Base-by-base conservation (phyloP, 768 basidiomycete genomes). In the Austroboletus festivus region DNA sequence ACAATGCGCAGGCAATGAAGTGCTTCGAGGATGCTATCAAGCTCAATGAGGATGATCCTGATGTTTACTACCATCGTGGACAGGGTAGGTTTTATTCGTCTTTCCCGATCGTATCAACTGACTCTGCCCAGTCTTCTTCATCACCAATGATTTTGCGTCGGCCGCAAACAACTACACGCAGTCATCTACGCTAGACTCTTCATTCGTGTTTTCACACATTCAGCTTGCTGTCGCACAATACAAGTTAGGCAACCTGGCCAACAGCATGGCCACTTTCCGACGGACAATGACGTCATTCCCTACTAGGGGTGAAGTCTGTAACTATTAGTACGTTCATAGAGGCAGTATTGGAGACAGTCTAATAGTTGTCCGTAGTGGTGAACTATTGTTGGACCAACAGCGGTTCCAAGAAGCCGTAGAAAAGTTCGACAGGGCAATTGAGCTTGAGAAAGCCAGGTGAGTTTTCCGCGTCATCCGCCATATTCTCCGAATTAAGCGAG, bases 11-110 rank as follows among this genome's bases (percentile, higher is more conserved):
- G 55, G 89, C 95, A 1, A 93, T 98, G 69, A 82, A 86, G 50
- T 89, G 87, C 64, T 98, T 97, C 64, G 93, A 95, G 38, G 76
- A 86, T 53, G 96, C 96, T 1, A 85, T 93, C 62, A 75, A 77
- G 57, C 79, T 87, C 56, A 85, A 98, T 59, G 72, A 84, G 6
- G 73, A 83, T 41, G 94, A 98, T 69, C 86, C 95, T 0, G 95
- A 98, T 68, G 92, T 96, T 48, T 98, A 91, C 74, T 99, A 99
- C 70, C 96, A 99, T 67, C 91, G 94, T 57, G 96, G 95, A 38
- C 96, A 99, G 76, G 90, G 90, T 89, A 20, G 12, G 5, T 39
- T 44, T 46, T 26, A 24, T 47, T 18, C 11, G 19, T n/a, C 4
- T 11, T 4, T n/a, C n/a, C n/a, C 16, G 4, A 26, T 28, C 16